Base-by-base conservation (phyloP, 108 stramenopile genomes). In the Cyclotella sp. region DNA sequence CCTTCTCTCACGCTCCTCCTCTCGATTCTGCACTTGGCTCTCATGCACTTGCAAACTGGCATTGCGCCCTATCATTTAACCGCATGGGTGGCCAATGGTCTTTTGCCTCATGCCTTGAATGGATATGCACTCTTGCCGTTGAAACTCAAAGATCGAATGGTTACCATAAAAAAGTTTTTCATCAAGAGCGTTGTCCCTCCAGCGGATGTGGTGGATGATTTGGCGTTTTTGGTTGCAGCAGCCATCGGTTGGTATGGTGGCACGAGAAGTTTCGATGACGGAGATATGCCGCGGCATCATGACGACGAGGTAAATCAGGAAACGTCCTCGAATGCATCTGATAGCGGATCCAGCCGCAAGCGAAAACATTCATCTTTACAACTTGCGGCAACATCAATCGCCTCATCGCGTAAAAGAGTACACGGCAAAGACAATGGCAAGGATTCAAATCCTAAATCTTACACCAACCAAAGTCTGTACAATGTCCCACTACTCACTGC, bases 1-100 rank as follows among this genome's bases (percentile, higher is more conserved):
- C 91, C 91, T 16, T 82, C 83, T 13, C 66, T 92, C 68, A 60
- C 44, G 34, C 64, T 90, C 28, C 67, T 83, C 24, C 73, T 79
- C 18, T 83, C 85, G 0, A 86, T 92, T 27, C 42, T 92, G 19
- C 79, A 78, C 60, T 68, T 87, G 65, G 89, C 89, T 0, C 44
- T 75, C n/a, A 66, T 77, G 43, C 86, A 83, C 45, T 65, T 75
- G 27, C 29, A 76, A 65, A 65, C 74, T 6, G 91, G 91, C 8
- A 45, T 90, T 2, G 83, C 87, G 19, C 66, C 73, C 13, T 61
- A 68, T 64, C 66, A 87, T 52, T 68, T 91, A 18, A 77, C 76
- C 11, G 42, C 53, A 16, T 91, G 85, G 87, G 82, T 86, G 34
- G 75, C 73, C 11, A 86, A 85, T 78, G 90, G 90, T n/a, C 70